These are phyloP conservation scores for Paecilomyces fulvus DNA, from an alignment of 2,329 filamentous ascomycete species.

Conservation along the genomic window DNA sequence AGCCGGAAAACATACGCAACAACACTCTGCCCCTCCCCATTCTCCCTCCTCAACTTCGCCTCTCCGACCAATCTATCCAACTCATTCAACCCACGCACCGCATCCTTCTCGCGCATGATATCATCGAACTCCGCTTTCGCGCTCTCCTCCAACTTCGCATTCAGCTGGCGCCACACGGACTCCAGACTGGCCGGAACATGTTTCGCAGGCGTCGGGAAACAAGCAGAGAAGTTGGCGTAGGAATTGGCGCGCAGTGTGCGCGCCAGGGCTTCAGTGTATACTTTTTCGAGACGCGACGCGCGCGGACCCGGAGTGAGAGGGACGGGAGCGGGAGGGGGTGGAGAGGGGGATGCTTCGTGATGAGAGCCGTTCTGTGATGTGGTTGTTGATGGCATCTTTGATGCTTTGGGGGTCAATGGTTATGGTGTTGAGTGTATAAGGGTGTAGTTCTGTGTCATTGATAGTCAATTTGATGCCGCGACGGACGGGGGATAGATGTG, in stretches of 20 bases:
- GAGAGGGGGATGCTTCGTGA: slow-evolving; percentile 38
- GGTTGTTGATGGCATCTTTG: not conserved
- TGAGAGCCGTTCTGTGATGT: not conserved
- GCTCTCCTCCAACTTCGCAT: slow-evolving; percentile 49
- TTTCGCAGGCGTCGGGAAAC: slow-evolving; percentile 54
- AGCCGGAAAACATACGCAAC: slow-evolving; percentile 37
- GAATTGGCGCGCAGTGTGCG: slow-evolving; percentile 54
- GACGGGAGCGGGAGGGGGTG: slow-evolving; percentile 45
- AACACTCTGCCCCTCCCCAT: slow-evolving; percentile 27
- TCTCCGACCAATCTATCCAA: slow-evolving; percentile 53
- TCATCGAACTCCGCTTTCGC: slow-evolving; percentile 54
- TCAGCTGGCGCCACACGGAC: slow-evolving; percentile 50
- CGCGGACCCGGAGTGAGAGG: slow-evolving; percentile 50
- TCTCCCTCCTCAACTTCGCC: slow-evolving; percentile 46
- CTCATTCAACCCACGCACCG: slow-evolving; percentile 51
- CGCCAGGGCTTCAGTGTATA: slow-evolving; percentile 51
- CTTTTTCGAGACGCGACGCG: slow-evolving; percentile 50
- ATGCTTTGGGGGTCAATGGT: not conserved
- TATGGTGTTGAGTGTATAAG: not conserved
- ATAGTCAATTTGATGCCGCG: not conserved
- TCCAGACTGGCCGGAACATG: slow-evolving; percentile 50
- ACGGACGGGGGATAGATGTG: not conserved
- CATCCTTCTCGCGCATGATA: slow-evolving; percentile 48
- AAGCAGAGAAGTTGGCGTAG: slow-evolving; percentile 53
- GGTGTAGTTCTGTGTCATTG: not conserved